Evolutionary conservation across 2,329 filamentous ascomycete species (phyloP), one percentile per base, ranked within the genome.

Genomic region (Scytalidium sp.): DNA sequence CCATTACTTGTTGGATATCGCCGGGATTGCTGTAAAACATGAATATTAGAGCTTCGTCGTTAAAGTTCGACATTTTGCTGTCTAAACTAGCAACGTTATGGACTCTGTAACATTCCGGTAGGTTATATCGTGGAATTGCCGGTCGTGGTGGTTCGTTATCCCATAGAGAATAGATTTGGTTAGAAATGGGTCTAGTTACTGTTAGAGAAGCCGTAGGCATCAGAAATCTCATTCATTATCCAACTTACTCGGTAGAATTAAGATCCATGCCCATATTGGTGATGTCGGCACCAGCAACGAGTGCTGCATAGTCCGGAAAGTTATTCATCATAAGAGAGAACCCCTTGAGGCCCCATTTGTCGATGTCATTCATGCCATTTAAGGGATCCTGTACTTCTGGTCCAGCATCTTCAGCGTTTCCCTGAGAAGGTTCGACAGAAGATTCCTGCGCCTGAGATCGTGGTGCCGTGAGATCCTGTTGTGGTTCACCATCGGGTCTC

Each of bases 1-100:
- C 83, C 67, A 84, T 70, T 43, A 83, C 77, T 62, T 87, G 83
- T 64, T 84, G 81, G 29, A 78, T 62, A 59, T 86, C 83, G 41
- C 76, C 73, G 7, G 83, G 80, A 52, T 80, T 84, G 66, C 79
- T 84, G 65, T 87, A 86, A 61, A 87, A 87, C 56, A 87, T 86
- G 76, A 80, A 85, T 65, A 87, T 81, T 43, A 87, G 68, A 0
- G 83, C 85, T 66, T 87, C 83, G 55, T 87, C 83, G 56, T 85
- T 85, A 66, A 87, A 85, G 55, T 78, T 84, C 39, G 73, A 73
- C 44, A 86, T 83, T 65, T 86, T 86, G 58, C 75, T 81, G 53
- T 85, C 81, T 46, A 87, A 77, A 2, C 80, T 75, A 56, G 84
- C 81, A 21, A 85, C 81, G 53, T 87, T 87, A 53, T 76, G 82